Evolutionary conservation across 345 rosid genomes (phyloP), one percentile per base, ranked within the genome.

Genomic region (Viola odorata): DNA sequence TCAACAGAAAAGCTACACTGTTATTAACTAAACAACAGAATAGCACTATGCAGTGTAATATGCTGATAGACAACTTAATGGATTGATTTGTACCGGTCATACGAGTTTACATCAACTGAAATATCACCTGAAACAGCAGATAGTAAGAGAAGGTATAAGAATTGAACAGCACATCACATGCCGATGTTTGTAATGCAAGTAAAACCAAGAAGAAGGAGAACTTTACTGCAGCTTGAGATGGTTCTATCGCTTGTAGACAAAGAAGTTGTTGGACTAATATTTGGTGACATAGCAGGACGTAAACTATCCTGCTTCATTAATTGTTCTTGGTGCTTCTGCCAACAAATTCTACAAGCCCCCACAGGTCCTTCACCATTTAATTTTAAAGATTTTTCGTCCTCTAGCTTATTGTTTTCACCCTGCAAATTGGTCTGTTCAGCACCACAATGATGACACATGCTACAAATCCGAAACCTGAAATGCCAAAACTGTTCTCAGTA

Each of bases 171-270:
- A 78, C 5, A 32, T 7, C 38, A 7, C 3, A 52, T 51, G 71
- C 15, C 12, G 59, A 9, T 23, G 32, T 23, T 23, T 53, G 52
- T 15, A 64, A 11, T 23, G 38, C 13, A 58, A 9, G 12, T 37
- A 55, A 17, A 49, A 50, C 11, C 5, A 64, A 10, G 41, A 50
- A 10, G 47, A 16, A 17, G 0, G 41, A 55, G 50, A 55, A 59
- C 63, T 44, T 76, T 69, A 92, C 88, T 80, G 80, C 80, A 76
- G 76, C 90, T 83, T 39, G 95, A 87, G 65, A 69, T 73, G 58
- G 86, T 73, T 69, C 80, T 83, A 64, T 89, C 91, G 53, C 76
- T 80, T 63, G 76, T 79, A 5, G 90, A 82, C 53, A 84, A 71
- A 0, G 89, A 85, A 68, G 77, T 66, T 45, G 89, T 49, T 23